phyloP scores from a whole-genome alignment of 257 asterid genomes.

The Solanum chiquidenum region DNA sequence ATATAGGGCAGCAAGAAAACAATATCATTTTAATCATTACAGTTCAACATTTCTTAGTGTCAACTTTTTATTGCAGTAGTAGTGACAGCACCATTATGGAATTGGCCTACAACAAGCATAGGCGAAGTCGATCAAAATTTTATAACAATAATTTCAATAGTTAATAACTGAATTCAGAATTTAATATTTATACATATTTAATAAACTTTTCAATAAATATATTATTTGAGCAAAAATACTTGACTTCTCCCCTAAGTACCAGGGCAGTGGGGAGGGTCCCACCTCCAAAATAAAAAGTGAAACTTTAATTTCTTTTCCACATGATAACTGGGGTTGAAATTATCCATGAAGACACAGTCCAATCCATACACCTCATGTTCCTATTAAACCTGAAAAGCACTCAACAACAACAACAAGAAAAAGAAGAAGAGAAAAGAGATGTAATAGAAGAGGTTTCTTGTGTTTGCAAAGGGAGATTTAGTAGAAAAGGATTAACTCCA shows the following conservation, averaged over 20 bases:
- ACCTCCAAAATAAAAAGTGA: background rate
- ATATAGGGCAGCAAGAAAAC: background rate
- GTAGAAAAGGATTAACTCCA: background rate
- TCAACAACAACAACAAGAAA: background rate
- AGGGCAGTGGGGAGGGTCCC: background rate
- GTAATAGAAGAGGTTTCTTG: background rate
- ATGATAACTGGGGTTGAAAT: background rate
- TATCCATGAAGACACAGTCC: background rate
- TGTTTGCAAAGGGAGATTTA: background rate
- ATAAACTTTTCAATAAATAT: no score
- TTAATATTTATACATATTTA: background rate
- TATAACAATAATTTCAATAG: accelerated
- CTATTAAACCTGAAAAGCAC: background rate
- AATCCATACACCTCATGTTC: background rate
- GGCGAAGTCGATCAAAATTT: background rate
- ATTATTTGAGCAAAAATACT: background rate
- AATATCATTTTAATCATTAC: background rate
- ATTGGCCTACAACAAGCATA: background rate
- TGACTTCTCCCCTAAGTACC: background rate
- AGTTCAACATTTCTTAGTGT: background rate
- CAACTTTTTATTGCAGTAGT: background rate
- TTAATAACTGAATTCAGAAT: background rate
- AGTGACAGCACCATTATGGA: background rate
- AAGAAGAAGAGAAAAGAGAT: background rate
- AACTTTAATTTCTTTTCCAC: background rate